These are phyloP conservation scores for Herpotrichia juniperi DNA, from an alignment of 2,329 filamentous ascomycete species.

Conservation along the genomic window DNA sequence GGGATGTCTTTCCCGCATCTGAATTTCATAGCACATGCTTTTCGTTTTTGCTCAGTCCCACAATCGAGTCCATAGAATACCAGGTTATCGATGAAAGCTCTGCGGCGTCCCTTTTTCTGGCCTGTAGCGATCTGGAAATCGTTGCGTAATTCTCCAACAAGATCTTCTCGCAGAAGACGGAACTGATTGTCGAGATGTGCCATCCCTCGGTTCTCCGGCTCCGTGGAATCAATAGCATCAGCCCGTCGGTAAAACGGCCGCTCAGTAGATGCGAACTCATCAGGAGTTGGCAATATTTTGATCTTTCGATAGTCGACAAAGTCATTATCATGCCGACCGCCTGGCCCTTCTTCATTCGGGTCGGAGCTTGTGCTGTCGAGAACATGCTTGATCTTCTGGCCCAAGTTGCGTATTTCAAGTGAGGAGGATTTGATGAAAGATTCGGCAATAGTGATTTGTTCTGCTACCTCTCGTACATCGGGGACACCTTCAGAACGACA, in stretches of 20 bases:
- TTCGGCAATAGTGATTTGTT: conserved; percentile 22
- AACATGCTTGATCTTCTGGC: conserved; percentile 56
- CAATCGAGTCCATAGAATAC: conserved; percentile 47
- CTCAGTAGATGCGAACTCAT: conserved; percentile 64
- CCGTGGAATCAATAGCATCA: conserved; percentile 54
- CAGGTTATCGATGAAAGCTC: conserved; percentile 50
- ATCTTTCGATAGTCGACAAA: conserved; percentile 66
- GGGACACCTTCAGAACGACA: conserved; percentile 35
- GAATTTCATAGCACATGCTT: conserved; percentile 49
- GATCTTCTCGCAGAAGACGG: conserved; percentile 72
- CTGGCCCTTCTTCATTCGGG: conserved; percentile 49
- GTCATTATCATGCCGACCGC: conserved; percentile 78
- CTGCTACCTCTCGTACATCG: conserved; percentile 31
- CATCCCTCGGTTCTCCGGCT: conserved; percentile 46
- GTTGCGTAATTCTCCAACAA: conserved; percentile 69
- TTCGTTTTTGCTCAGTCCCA: conserved; percentile 36
- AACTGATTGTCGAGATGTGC: conserved; percentile 74
- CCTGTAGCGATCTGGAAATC: conserved; percentile 61
- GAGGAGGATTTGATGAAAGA: conserved; percentile 42
- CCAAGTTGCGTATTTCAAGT: conserved; percentile 62
- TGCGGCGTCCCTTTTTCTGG: conserved; percentile 54
- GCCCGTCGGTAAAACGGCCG: conserved; percentile 61
- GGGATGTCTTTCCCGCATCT: conserved; percentile 52
- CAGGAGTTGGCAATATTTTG: conserved; percentile 67
- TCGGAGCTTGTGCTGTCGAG: conserved; percentile 59